Evolutionary conservation across 1,139 yeast genomes (phyloP), one percentile per base, ranked within the genome.

Genomic region (Zygosaccharomyces pseudobailii): DNA sequence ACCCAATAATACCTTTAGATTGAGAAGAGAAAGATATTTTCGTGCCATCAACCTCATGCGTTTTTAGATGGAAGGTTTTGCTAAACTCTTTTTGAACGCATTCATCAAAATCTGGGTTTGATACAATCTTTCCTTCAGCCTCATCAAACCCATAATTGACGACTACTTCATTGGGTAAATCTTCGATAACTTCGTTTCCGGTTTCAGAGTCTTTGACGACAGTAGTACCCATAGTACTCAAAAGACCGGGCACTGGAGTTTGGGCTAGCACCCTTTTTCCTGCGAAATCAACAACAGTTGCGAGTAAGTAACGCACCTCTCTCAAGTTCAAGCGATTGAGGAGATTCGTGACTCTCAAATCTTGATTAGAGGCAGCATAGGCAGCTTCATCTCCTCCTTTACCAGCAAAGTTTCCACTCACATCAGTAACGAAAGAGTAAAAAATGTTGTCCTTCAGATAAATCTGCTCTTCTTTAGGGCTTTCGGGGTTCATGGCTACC

Each of bases 221-320:
- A 33, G 59, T 56, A 19, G 65, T 61, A 48, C 69, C 71, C 55
- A 65, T 58, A 36, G 70, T 58, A 41, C 68, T 75, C 69, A 90
- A 85, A 52, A 90, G 80, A 52, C 98, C 98, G n/a, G 98, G 98
- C 42, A 92, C 95, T 22, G 97, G 96, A 13, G 96, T 87, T 71
- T 92, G 98, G 65, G 95, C 89, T 37, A 90, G 77, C 36, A 90
- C 73, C 66, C 97, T 79, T 59, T 80, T 84, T 52, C 98, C 98
- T 66, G 86, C 80, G 69, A 79, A 90, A 67, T 92, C 97, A 48
- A 92, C 88, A 51, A 90, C 77, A 40, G 90, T 77, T 6, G 97
- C 87, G 56, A 87, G 80, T 52, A 90, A 73, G 47, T 84, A 82
- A 59, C 80, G 79, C 43, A 89, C 72, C 37, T 84, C 88, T 17